Evolutionary conservation across 306 rosid genomes (phyloP), one percentile per base, ranked within the genome.

Genomic region (Inga leiocalycina): DNA sequence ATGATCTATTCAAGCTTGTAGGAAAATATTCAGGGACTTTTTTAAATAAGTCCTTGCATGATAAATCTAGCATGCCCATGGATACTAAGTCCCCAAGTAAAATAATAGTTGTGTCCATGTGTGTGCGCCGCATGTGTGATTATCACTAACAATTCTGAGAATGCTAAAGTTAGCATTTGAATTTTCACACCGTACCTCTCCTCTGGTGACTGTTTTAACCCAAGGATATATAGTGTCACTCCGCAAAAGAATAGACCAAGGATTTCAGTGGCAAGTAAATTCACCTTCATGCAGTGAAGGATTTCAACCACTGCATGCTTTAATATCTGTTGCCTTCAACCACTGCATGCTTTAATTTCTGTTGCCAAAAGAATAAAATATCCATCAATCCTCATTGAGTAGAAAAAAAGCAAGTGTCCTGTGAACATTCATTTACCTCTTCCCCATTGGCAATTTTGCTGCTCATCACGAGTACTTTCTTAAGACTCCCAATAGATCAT

Each of bases 401-500:
- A 22, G 43, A 43, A 66, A 2, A 34, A 71, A 62, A 83, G 59
- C 24, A 17, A 48, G 74, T 59, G 72, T 86, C 71, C 27, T 57
- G 71, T 34, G 71, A n/a, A 77, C 64, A 67, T 45, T 62, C 57
- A 61, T 35, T 71, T 89, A 93, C 98, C 97, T 95, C 98, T 84
- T 92, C 97, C 77, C 83, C 91, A 45, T 75, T 83, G 52, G 89
- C 77, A 69, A 91, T 4, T 81, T 78, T 88, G 86, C 85, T 80
- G 75, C 88, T 86, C 79, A 90, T 93, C 82, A 95, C 71, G n/a
- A 95, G 89, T 82, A 88, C 92, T 43, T 93, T 82, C 87, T 89
- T 88, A 59, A 95, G 97, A 88, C 95, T 88, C 81, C 98, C 98
- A 89, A 93, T 30, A 92, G 83, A 83, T 93, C 91, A 85, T 89